Evolutionary conservation across 805 yeast genomes (phyloP).

Genomic region (Hanseniaspora meyeri): DNA sequence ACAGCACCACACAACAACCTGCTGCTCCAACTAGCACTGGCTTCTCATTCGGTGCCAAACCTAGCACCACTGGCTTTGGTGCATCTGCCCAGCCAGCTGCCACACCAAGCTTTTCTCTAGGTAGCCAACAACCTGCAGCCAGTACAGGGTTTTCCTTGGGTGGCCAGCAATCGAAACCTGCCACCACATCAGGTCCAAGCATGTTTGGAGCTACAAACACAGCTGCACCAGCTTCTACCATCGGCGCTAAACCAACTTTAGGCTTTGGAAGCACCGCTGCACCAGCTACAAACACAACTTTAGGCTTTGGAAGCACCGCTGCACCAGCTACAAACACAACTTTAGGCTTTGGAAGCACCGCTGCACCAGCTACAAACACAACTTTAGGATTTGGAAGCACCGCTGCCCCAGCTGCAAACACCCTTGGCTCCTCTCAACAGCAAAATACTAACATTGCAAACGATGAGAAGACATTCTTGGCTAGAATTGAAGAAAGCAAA

Average conservation of each 20-base stretch:
- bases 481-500: conserved; percentile 68
- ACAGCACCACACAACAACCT: neutral
- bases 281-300: neutral
- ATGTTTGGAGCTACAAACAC: neutral
- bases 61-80: neutral
- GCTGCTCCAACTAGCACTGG: neutral
- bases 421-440: neutral
- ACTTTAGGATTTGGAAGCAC: neutral
- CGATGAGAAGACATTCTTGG: conserved; percentile 29
- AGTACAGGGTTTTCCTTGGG: neutral
- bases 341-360: neutral
- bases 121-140: neutral
- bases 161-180: neutral
- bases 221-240: neutral
- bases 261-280: neutral
- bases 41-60: conserved; percentile 3
- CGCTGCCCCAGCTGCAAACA: neutral
- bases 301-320: neutral
- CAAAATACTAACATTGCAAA: neutral
- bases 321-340: neutral
- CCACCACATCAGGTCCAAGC: neutral
- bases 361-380: neutral
- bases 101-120: neutral
- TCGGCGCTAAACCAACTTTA: neutral
- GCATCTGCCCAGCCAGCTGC: neutral